Evolutionary conservation across 208 protist species (phyloP).

Genomic region (Phytomonas sp.): DNA sequence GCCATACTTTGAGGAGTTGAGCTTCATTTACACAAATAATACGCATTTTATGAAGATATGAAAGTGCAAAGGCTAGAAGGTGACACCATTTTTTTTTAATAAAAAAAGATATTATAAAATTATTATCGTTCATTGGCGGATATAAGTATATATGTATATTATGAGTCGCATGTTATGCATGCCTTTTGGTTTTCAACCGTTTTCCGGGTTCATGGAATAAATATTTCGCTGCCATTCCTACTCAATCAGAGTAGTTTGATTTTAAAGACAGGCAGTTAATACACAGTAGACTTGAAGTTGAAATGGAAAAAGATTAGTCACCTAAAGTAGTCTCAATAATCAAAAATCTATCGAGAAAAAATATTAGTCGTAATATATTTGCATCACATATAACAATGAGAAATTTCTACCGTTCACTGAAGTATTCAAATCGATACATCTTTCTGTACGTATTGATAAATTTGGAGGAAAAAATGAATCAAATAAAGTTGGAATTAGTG

Average conservation of each 20-base stretch:
- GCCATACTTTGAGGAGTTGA: neutral
- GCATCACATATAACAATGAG: conserved; percentile 1
- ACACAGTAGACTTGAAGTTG: neutral
- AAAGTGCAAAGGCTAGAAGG: neutral
- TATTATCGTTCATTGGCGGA: conserved; percentile 2
- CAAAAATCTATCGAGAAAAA: neutral
- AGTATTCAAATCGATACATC: neutral
- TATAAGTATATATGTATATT: conserved; percentile 20
- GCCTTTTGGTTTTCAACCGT: conserved; percentile 32
- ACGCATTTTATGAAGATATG: neutral
- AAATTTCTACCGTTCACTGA: conserved; percentile 1
- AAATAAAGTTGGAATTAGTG: conserved; percentile 3
- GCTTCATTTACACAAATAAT: neutral
- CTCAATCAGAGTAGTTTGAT: neutral
- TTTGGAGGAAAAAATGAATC: conserved; percentile 4
- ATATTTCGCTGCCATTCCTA: neutral
- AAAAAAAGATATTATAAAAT: conserved; percentile 9
- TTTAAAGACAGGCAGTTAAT: neutral
- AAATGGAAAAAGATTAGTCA: neutral
- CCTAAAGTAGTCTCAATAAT: neutral
- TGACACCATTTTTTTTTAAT: neutral
- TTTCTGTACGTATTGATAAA: neutral
- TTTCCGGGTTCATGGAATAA: conserved; percentile 13
- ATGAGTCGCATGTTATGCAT: conserved; percentile 22
- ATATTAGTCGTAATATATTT: neutral